Base-by-base conservation (phyloP, 202 grass and related monocot species). In the Cymbopogon flexuosus region DNA sequence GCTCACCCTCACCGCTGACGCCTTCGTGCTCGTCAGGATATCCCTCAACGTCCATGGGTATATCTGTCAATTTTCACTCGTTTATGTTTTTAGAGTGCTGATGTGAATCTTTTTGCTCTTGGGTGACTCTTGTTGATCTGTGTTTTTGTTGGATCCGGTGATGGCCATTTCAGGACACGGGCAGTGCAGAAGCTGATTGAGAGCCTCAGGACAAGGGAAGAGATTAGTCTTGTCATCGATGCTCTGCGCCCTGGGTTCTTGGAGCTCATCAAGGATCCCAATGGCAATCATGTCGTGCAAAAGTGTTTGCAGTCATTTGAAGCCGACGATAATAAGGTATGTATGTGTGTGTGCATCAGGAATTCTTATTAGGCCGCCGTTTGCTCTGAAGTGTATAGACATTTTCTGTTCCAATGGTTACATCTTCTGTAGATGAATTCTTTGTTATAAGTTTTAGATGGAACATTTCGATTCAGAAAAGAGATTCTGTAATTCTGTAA, bases 231-330 rank as follows among this genome's bases (percentile, higher is more conserved):
- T 8, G 78, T 99, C 18, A 52, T 91, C 12, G 87, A 86, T 9
- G 80, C 96, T 10, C 74, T 99, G 62, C 47, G 84, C 34, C 86
- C 80, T 0, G 88, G 88, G 37, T 95, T 95, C 79, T 72, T 99
- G 86, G 79, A 95, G 43, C 88, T 99, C 70, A 87, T 93, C 23
- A 99, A 93, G 70, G 96, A 99, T 37, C 83, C 79, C 14, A 96
- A 99, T 54, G 96, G 90, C 43, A 99, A 95, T 54, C 96, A 99
- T 91, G 90, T 99, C 19, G 75, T 99, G 49, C 92, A 93, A 6
- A 84, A 80, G 79, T 96, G 96, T 75, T 57, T 99, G 87, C 84
- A 95, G 43, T 65, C 62, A 22, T 93, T 96, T 34, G 78, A 62
- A 33, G 70, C 60, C 1, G 57, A 99, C 8, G 80, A 99, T 80